Evolutionary conservation across 2,329 filamentous ascomycete species (phyloP).

Genomic region (Pseudogymnoascus sp.): DNA sequence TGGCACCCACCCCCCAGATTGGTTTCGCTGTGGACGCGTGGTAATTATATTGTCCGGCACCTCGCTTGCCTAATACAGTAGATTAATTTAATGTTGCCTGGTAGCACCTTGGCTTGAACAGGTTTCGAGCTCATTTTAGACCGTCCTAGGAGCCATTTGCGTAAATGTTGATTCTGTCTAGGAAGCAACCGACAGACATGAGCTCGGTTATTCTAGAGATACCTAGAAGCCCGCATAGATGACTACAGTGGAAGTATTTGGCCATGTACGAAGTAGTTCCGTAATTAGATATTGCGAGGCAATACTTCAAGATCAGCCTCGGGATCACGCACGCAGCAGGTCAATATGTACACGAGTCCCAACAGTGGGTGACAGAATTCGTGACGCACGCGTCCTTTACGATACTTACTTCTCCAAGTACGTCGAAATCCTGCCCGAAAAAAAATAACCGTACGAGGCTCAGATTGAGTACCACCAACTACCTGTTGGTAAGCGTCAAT

Average conservation of each 20-base stretch:
- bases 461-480: conserved; percentile 14
- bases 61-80: too few species aligned
- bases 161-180: too few species aligned
- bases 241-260: not conserved
- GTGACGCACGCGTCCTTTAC: not conserved
- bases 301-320: not conserved
- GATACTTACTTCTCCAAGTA: not conserved
- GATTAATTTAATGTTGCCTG: too few species aligned
- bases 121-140: too few species aligned
- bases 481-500: conserved; percentile 5
- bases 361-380: not conserved
- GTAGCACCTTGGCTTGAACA: too few species aligned
- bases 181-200: too few species aligned
- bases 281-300: not conserved
- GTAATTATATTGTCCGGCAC: not conserved
- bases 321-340: not conserved
- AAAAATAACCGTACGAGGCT: conserved; percentile 5
- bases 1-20: not conserved
- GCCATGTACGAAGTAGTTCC: not conserved
- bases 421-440: conserved; percentile 13
- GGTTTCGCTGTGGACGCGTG: not conserved
- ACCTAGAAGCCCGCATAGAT: not conserved
- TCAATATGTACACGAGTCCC: not conserved
- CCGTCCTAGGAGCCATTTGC: too few species aligned
- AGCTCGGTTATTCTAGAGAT: not conserved